Evolutionary conservation across 768 basidiomycete genomes (phyloP), one percentile per base, ranked within the genome.

Genomic region (Termitomyces sp.): DNA sequence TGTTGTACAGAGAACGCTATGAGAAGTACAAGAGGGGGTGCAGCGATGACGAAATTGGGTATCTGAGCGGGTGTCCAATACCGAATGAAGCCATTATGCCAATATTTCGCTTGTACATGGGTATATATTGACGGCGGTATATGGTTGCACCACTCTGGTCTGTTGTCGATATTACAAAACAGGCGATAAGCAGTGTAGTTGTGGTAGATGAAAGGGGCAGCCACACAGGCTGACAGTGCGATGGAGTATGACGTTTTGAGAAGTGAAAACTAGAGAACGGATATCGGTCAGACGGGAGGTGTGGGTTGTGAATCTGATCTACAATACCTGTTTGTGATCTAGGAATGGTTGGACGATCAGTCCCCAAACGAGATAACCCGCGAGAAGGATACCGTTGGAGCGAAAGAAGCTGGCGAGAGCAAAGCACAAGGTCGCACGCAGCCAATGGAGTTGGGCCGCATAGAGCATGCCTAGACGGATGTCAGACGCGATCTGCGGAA

Each of bases 61-160:
- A 93, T 62, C 69, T 99, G 95, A 29, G 79, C 71, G 22, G 73
- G 57, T 0, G 86, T 86, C 92, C 92, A 99, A 69, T 98, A 98
- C 3, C 76, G 81, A 57, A 99, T 69, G 59, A 95, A 82, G 15
- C 95, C 94, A 41, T 80, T 73, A 65, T 89, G 77, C 97, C 96
- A 99, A 68, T 98, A 98, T 50, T 79, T 75, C 5, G 71, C 71
- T 66, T 99, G 96, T 2, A 89, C 89, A 64, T 91, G 82, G 10
- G 81, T 72, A 68, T 98, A 99, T 52, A 92, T 84, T 13, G 83
- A 81, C 0, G 94, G 93, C 5, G 84, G 63, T 22, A 65, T 38
- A 0, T 66, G 55, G 3, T 66, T 50, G 69, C 96, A 98, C 95
- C 95, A 98, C 4, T 49, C 63, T 9, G 73, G 68, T 27, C 63